A percentile compares a stretch with the other conserved stretches of the same genome.
These are phyloP conservation scores for Xylariaceae sp. DNA, from an alignment of 2,329 filamentous ascomycete species.

Conservation along the genomic window DNA sequence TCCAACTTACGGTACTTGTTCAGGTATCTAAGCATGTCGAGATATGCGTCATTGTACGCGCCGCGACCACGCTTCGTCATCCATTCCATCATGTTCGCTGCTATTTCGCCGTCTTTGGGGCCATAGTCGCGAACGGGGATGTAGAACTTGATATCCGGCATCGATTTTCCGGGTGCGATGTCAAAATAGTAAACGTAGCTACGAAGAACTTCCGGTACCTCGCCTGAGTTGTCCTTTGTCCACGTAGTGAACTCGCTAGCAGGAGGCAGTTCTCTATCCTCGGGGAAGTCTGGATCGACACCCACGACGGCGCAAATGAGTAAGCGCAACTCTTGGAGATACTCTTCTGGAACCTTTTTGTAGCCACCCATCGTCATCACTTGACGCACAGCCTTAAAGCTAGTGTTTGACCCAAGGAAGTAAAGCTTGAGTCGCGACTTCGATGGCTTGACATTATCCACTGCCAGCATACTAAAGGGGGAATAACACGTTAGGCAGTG, in stretches of 20 bases:
- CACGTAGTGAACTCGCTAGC: background rate
- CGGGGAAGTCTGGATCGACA: background rate
- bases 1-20: background rate
- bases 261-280: background rate
- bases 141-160: background rate
- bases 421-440: slow-evolving; percentile 1
- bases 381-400: background rate
- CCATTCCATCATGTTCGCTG: background rate
- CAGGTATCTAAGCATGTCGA: background rate
- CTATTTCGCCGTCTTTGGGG: background rate
- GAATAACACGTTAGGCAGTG: background rate
- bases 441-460: background rate
- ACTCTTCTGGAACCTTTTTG: background rate
- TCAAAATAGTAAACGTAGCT: background rate
- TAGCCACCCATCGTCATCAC: background rate
- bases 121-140: background rate
- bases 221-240: background rate
- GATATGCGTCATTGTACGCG: background rate
- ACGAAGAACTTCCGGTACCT: background rate
- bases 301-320: background rate
- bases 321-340: background rate
- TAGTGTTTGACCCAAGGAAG: background rate
- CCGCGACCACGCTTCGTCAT: background rate
- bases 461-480: background rate
- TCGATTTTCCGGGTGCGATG: background rate